Evolutionary conservation across 2,329 filamentous ascomycete species (phyloP).

Genomic region (Akanthomyces dipterigenus): DNA sequence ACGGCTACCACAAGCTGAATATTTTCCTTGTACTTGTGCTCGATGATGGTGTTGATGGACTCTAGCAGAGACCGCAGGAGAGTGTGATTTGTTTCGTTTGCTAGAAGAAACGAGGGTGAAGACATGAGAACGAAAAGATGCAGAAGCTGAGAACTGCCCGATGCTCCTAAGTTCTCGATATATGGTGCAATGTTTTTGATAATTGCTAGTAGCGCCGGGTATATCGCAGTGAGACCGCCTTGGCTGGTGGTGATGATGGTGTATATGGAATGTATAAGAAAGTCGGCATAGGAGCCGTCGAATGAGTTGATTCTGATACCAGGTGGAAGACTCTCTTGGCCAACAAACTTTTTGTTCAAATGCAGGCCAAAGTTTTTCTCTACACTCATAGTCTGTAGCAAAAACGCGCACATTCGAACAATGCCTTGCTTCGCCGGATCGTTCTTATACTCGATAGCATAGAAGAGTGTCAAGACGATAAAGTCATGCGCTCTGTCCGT

Average conservation of each 20-base stretch:
- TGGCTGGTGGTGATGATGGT: slow-evolving; percentile 86
- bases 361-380: slow-evolving; percentile 86
- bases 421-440: slow-evolving; percentile 86
- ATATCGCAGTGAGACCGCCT: slow-evolving; percentile 82
- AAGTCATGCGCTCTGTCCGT: slow-evolving; percentile 92
- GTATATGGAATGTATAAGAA: slow-evolving; percentile 90
- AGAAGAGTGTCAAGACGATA: slow-evolving; percentile 82
- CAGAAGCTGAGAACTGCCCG: slow-evolving; percentile 73
- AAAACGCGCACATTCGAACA: slow-evolving; percentile 95
- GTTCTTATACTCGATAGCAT: slow-evolving; percentile 81
- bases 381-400: slow-evolving; percentile 89
- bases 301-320: slow-evolving; percentile 80
- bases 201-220: slow-evolving; percentile 83
- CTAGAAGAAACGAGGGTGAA: slow-evolving; percentile 82
- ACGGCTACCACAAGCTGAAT: slow-evolving; percentile 74
- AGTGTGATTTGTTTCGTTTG: slow-evolving; percentile 83
- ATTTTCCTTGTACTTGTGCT: slow-evolving; percentile 80
- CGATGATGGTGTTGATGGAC: slow-evolving; percentile 81
- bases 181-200: slow-evolving; percentile 91
- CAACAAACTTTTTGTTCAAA: slow-evolving; percentile 81
- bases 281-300: slow-evolving; percentile 86
- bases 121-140: slow-evolving; percentile 91
- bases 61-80: slow-evolving; percentile 78
- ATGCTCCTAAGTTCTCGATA: slow-evolving; percentile 66
- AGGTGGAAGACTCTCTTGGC: slow-evolving; percentile 77